phyloP scores from a whole-genome alignment of 805 yeast genomes.

The Cyberlindnera veronae region DNA sequence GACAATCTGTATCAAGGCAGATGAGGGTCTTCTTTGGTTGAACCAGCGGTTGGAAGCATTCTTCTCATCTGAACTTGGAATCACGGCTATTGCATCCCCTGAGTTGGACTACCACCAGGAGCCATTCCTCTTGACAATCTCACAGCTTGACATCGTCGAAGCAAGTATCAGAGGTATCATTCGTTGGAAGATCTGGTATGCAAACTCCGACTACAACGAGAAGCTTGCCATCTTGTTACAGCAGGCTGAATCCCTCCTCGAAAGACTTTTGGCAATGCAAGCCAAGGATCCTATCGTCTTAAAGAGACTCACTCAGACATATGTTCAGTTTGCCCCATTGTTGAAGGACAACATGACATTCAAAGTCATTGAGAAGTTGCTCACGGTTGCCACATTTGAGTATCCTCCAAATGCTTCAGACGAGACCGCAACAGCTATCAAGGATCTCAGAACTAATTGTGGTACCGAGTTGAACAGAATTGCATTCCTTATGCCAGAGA shows the following conservation, averaged over 20 bases:
- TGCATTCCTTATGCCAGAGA: constrained; percentile 93
- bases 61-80: constrained; percentile 69
- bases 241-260: constrained; percentile 66
- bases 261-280: constrained; percentile 68
- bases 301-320: constrained; percentile 83
- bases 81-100: constrained; percentile 52
- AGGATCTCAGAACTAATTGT: constrained; percentile 86
- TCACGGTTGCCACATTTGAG: constrained; percentile 79
- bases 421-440: constrained; percentile 72
- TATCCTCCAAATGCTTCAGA: constrained; percentile 66
- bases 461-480: constrained; percentile 93
- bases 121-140: constrained; percentile 70
- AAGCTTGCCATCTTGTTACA: constrained; percentile 48
- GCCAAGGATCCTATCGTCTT: constrained; percentile 76
- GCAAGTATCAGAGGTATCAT: constrained; percentile 88
- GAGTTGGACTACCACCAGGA: constrained; percentile 56
- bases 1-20: constrained; percentile 80
- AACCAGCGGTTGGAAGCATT: constrained; percentile 68
- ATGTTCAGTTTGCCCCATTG: constrained; percentile 91
- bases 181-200: constrained; percentile 94
- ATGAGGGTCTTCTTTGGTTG: constrained; percentile 78
- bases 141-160: constrained; percentile 84
- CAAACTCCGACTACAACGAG: constrained; percentile 47
- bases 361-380: constrained; percentile 77
- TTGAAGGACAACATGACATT: constrained; percentile 82